Conservation (phyloP, 2,329 filamentous ascomycete species). For the Colletotrichum destructivum region DNA sequence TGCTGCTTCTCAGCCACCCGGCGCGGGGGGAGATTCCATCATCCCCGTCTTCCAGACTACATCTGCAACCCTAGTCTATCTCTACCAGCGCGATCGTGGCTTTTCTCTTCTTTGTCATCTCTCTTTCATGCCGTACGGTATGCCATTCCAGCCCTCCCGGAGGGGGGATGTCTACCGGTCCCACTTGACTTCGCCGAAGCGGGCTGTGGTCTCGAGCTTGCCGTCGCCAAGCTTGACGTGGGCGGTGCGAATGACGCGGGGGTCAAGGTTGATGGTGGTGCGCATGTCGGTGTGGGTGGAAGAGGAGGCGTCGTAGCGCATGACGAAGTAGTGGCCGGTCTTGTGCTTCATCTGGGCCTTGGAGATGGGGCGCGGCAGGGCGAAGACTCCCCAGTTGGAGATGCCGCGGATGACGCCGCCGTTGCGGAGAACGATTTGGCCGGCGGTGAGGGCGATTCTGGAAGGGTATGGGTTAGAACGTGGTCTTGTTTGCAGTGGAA, state of each 20-base stretch:
- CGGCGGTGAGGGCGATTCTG: conserved; percentile 90
- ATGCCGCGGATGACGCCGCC: conserved; percentile 93
- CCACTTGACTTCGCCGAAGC: conserved; percentile 68
- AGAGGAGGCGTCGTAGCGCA: conserved; percentile 91
- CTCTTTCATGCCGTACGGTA: no score
- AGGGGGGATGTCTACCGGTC: conserved; percentile 46
- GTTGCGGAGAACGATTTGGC: conserved; percentile 84
- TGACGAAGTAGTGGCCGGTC: conserved; percentile 95
- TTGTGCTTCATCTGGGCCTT: conserved; percentile 88
- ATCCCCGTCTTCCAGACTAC: neutral
- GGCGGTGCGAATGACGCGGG: conserved; percentile 88
- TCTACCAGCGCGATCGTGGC: neutral
- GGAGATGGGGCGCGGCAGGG: conserved; percentile 83
- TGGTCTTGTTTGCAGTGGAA: neutral
- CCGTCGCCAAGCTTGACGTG: conserved; percentile 87
- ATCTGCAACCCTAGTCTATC: neutral
- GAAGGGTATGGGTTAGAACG: neutral
- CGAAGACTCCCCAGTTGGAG: conserved; percentile 95
- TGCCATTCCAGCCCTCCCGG: conserved; percentile 43
- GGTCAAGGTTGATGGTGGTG: conserved; percentile 85
- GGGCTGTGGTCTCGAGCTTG: conserved; percentile 66
- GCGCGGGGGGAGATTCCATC: neutral
- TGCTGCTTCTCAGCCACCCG: neutral
- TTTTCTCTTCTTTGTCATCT: no score
- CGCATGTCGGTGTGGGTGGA: conserved; percentile 82